Evolutionary conservation across 2,329 filamentous ascomycete genomes (phyloP).

Genomic region (Cladosporium sp.): DNA sequence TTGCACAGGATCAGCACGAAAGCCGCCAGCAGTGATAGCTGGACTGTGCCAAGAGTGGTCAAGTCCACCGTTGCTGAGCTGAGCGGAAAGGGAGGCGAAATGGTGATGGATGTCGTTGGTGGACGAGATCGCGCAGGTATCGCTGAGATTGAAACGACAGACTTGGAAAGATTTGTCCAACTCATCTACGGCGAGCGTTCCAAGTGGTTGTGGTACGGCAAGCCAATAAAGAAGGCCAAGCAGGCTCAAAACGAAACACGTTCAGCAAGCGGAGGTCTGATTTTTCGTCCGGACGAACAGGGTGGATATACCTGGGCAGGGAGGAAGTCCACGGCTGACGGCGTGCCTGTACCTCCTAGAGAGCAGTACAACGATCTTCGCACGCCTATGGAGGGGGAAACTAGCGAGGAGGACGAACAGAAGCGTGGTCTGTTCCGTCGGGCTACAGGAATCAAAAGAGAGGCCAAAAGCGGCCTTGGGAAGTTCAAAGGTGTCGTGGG

Average conservation of each 20-base stretch:
- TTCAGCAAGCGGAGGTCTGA: constrained; percentile 30
- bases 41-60: constrained; percentile 88
- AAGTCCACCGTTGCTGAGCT: constrained; percentile 94
- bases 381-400: constrained; percentile 24
- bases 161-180: constrained; percentile 77
- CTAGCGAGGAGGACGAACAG: constrained; percentile 30
- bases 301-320: constrained; percentile 43
- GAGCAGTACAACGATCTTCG: constrained; percentile 21
- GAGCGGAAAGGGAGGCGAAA: constrained; percentile 87
- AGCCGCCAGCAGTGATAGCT: constrained; percentile 81
- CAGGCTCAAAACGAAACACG: constrained; percentile 14
- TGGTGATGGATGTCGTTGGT: constrained; percentile 92
- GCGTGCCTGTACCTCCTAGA: constrained; percentile 25
- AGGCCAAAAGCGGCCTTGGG: constrained; percentile 76
- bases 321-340: constrained; percentile 51
- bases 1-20: constrained; percentile 84
- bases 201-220: constrained; percentile 95
- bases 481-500: constrained; percentile 84
- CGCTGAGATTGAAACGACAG: constrained; percentile 85
- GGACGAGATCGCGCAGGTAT: constrained; percentile 80
- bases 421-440: constrained; percentile 65
- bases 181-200: constrained; percentile 75
- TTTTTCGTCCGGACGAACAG: constrained; percentile 57
- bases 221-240: constrained; percentile 61
- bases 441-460: constrained; percentile 72